Evolutionary conservation across 257 asterid species (phyloP).

Genomic region (Petunia axillaris): DNA sequence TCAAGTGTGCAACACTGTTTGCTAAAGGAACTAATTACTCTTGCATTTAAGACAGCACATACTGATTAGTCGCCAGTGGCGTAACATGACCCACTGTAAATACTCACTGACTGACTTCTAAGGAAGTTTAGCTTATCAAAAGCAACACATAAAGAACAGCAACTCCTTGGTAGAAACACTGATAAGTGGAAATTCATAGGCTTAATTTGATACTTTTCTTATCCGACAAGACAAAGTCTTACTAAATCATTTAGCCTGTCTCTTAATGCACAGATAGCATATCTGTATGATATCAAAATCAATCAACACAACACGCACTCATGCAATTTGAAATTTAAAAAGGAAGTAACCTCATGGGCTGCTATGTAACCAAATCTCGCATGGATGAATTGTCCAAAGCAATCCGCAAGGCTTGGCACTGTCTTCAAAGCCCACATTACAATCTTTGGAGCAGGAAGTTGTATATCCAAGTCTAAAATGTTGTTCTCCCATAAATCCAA

Average conservation of each 20-base stretch:
- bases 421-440: constrained; percentile 77
- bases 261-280: not conserved
- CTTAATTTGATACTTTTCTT: not conserved
- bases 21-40: not conserved
- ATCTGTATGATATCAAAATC: not conserved
- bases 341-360: constrained; percentile 47
- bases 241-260: not conserved
- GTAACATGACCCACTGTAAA: not conserved
- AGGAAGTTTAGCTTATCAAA: constrained; percentile 12
- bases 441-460: constrained; percentile 66
- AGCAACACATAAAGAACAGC: not conserved
- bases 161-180: not conserved
- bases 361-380: constrained; percentile 59
- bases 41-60: not conserved
- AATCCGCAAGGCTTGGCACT: constrained; percentile 74
- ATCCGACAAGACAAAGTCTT: not conserved
- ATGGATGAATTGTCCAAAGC: constrained; percentile 69
- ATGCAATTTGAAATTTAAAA: not conserved
- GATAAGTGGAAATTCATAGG: not conserved
- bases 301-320: not conserved
- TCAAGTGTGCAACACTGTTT: not conserved
- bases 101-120: constrained; percentile 3
- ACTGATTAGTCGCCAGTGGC: not conserved
- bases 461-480: constrained; percentile 50
- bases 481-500: constrained; percentile 58